Evolutionary conservation across 73 alveolate species (phyloP), one percentile per base, ranked within the genome.

Genomic region (Paraurostyla sp.): DNA sequence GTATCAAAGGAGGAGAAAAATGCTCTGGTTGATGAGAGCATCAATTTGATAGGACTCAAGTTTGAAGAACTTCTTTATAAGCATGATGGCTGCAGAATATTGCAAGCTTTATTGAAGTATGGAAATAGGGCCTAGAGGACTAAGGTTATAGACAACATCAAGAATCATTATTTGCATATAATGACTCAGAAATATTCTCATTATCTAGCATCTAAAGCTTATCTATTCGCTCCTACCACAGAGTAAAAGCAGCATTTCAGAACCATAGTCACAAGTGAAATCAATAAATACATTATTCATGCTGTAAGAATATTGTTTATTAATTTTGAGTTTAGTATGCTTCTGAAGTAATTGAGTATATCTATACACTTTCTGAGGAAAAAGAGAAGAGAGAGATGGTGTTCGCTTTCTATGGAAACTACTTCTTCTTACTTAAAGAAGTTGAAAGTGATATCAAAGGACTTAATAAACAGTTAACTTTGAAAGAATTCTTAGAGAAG

Each of bases 21-120:
- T 16, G 83, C 63, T 22, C 71, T 91, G 30, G 82, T 82, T 32
- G 25, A 52, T 27, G 87, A 83, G 46, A 71, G 86, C 46, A 32
- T 84, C 29, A 58, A 83, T 40, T 69, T 91, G 89, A 85, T 94
- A 11, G 95, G 93, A 49, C 94, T 51, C 0, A 84, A 80, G 36
- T 93, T 62, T 65, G 88, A 76, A 76, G 91, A 75, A 75, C 90
- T 84, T 46, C 78, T 92, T 42, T 95, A 65, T 81, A 96, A 96
- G 90, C 99, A 96, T 76, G 98, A 96, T 87, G 96, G 97, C 29
- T 96, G 99, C 87, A 92, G 99, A 85, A 87, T 94, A 33, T 87
- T 96, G 58, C 96, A 96, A 83, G 93, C 98, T 13, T 71, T 96
- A 63, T 71, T 96, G 15, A 96, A 94, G 91, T 92, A 96, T 86